These are phyloP conservation scores for Epichloe scottii DNA, from an alignment of 2,329 filamentous ascomycete genomes.

Conservation along the genomic window DNA sequence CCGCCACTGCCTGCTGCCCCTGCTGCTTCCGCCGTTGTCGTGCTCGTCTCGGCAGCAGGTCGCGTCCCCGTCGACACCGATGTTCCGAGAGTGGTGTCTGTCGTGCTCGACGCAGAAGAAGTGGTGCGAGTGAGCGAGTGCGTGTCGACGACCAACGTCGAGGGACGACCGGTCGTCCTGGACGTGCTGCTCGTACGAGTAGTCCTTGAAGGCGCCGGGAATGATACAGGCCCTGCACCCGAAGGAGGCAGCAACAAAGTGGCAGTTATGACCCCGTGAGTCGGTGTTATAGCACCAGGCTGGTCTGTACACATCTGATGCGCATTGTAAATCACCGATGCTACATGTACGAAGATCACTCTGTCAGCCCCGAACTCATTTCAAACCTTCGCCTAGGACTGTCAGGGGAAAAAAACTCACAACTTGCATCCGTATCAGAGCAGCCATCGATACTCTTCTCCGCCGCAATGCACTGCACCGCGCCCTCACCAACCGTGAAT, in stretches of 20 bases:
- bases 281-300: constrained; percentile 38
- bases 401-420: constrained; percentile 13
- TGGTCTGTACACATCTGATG: constrained; percentile 45
- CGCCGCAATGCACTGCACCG: constrained; percentile 52
- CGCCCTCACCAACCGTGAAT: constrained; percentile 61
- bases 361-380: background rate
- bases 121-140: background rate
- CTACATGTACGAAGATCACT: constrained; percentile 16
- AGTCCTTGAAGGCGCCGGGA: constrained; percentile 11
- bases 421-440: constrained; percentile 26
- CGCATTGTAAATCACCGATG: constrained; percentile 32
- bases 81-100: background rate
- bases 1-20: constrained; percentile 7
- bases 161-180: constrained; percentile 2
- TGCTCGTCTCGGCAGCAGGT: constrained; percentile 3
- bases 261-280: constrained; percentile 45
- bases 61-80: constrained; percentile 1
- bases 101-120: background rate
- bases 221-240: constrained; percentile 16
- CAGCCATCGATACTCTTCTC: constrained; percentile 40
- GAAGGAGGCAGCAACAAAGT: constrained; percentile 32
- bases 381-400: background rate
- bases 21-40: background rate
- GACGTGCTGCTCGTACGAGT: background rate
- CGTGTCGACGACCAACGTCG: constrained; percentile 6